A percentile compares a stretch with the other conserved stretches of the same genome.
These are phyloP conservation scores for sweet orange (Citrus sinensis) DNA, from an alignment of 345 rosid genomes.

Conservation along the genomic window DVS_A1.0 CM039163.1:44032001-44032500, in stretches of 20 bases:
- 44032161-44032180: background rate
- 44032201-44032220: background rate
- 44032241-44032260: background rate
- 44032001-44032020: no score
- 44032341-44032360: background rate
- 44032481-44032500: background rate
- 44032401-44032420: background rate
- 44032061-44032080: no score
- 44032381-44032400: background rate
- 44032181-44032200: background rate
- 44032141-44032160: no score
- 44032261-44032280: background rate
- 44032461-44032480: background rate
- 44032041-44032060: no score
- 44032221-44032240: slow-evolving; percentile 1
- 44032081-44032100: no score
- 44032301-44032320: background rate
- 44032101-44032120: no score
- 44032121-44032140: no score
- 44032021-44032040: no score
- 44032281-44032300: background rate
- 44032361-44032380: background rate
- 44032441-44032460: background rate
- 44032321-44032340: background rate
- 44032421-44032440: background rate